Conservation (phyloP, 257 asterid genomes). For the Datura wrightii region DNA sequence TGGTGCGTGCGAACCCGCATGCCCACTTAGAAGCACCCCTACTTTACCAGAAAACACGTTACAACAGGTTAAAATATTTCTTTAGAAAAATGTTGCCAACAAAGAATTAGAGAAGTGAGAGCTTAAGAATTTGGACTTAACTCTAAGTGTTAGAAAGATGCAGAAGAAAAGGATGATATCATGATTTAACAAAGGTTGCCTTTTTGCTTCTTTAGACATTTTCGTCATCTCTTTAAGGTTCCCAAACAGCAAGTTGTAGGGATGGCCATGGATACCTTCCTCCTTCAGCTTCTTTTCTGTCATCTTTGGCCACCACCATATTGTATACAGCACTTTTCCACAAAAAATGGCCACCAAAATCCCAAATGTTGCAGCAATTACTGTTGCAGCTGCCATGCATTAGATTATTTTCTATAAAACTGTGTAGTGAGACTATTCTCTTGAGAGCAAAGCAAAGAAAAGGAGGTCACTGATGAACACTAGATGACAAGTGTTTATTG, state of each 20-base stretch:
- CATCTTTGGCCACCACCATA: slow-evolving; percentile 45
- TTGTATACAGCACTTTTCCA: neutral
- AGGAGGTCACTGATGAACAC: neutral
- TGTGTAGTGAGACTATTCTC: neutral
- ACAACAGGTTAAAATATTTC: no score
- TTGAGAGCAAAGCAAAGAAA: neutral
- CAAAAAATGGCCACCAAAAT: neutral
- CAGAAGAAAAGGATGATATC: slow-evolving; percentile 32
- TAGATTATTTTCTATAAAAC: neutral
- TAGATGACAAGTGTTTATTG: neutral
- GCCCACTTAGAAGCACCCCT: no score
- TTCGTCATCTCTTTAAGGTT: slow-evolving; percentile 28
- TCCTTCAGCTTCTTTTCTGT: slow-evolving; percentile 33
- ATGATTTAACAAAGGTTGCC: slow-evolving; percentile 36
- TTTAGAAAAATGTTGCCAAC: no score
- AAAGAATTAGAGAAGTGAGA: no score
- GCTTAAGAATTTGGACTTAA: neutral
- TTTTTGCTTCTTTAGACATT: slow-evolving; percentile 36
- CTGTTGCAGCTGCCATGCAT: neutral
- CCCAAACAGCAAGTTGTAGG: slow-evolving; percentile 40
- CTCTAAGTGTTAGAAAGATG: slow-evolving; percentile 39
- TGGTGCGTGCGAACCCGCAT: no score
- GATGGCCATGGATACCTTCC: slow-evolving; percentile 37
- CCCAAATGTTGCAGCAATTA: neutral
- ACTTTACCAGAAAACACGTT: no score